Evolutionary conservation across 2,329 filamentous ascomycete species (phyloP).

Genomic region (Xylaria sp.): DNA sequence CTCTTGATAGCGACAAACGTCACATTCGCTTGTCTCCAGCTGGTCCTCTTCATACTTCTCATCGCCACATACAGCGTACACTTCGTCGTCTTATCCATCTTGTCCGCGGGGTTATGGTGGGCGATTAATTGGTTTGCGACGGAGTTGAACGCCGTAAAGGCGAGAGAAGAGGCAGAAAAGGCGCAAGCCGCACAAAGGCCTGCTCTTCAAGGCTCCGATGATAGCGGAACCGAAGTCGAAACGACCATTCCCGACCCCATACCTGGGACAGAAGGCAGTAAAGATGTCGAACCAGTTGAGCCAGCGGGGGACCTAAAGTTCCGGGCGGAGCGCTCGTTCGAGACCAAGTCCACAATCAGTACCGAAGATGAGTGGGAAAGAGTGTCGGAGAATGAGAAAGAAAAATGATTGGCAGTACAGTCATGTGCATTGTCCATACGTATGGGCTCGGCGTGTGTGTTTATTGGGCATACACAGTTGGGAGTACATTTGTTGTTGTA

Average conservation of each 20-base stretch:
- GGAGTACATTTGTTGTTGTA: neutral
- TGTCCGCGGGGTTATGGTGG: constrained; percentile 82
- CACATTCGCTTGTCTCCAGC: constrained; percentile 79
- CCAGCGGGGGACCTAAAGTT: constrained; percentile 46
- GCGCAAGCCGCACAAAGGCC: constrained; percentile 34
- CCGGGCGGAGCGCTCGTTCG: constrained; percentile 36
- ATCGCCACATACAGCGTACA: constrained; percentile 81
- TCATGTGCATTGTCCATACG: neutral
- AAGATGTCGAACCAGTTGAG: constrained; percentile 42
- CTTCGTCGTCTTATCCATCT: constrained; percentile 73
- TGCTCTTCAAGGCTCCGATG: constrained; percentile 34
- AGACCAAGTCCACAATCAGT: constrained; percentile 56
- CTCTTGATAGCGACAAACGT: constrained; percentile 86
- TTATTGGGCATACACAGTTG: constrained; percentile 2
- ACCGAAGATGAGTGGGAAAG: constrained; percentile 99
- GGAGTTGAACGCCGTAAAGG: constrained; percentile 51
- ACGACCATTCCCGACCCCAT: constrained; percentile 28
- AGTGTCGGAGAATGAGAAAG: constrained; percentile 67
- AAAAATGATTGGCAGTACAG: constrained; percentile 35
- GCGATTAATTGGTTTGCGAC: constrained; percentile 94
- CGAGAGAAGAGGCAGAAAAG: constrained; percentile 39
- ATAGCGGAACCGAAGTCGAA: constrained; percentile 51
- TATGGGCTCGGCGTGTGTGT: neutral
- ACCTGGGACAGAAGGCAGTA: constrained; percentile 32
- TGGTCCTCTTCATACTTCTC: constrained; percentile 70